Percentiles rank a stretch among this genome's conserved stretches.
phyloP scores from a whole-genome alignment of 495 filamentous ascomycete species.

The Penicillium paxilli region DNA sequence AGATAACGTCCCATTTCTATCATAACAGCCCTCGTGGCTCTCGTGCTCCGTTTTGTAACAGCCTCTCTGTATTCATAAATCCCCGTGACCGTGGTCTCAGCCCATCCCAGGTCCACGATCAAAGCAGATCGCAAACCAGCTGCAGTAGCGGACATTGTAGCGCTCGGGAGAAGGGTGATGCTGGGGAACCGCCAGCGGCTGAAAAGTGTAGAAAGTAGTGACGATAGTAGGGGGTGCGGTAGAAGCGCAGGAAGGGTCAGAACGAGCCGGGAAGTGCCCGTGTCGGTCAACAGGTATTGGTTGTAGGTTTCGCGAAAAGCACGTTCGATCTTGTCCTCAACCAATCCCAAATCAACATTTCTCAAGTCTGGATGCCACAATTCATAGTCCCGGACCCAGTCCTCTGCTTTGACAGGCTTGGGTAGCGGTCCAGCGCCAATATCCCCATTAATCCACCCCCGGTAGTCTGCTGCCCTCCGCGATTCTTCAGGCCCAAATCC shows the following conservation, averaged over 20 bases:
- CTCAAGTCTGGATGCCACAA: constrained; percentile 78
- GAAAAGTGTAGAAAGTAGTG: constrained; percentile 74
- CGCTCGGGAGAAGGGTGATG: constrained; percentile 76
- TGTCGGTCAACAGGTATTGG: constrained; percentile 75
- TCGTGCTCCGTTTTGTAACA: constrained; percentile 59
- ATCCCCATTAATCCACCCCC: constrained; percentile 56
- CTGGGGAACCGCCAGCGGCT: constrained; percentile 74
- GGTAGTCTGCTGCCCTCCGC: constrained; percentile 79
- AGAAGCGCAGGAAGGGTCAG: constrained; percentile 75
- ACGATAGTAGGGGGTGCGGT: constrained; percentile 75
- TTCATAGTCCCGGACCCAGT: constrained; percentile 74
- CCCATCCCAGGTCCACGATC: constrained; percentile 89
- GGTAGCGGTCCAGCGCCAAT: constrained; percentile 15
- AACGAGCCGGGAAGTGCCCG: constrained; percentile 71
- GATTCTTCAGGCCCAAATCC: constrained; percentile 73
- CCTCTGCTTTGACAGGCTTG: constrained; percentile 46
- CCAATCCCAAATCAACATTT: constrained; percentile 69
- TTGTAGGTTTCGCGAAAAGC: constrained; percentile 81
- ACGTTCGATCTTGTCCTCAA: constrained; percentile 87
- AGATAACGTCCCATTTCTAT: constrained; percentile 70
- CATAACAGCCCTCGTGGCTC: constrained; percentile 70
- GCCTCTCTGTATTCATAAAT: constrained; percentile 91
- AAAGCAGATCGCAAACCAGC: constrained; percentile 80
- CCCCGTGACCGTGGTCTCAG: constrained; percentile 76
- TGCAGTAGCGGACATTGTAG: constrained; percentile 68